phyloP scores from a whole-genome alignment of 2,329 filamentous ascomycete genomes.

The Claviceps paspali region DNA sequence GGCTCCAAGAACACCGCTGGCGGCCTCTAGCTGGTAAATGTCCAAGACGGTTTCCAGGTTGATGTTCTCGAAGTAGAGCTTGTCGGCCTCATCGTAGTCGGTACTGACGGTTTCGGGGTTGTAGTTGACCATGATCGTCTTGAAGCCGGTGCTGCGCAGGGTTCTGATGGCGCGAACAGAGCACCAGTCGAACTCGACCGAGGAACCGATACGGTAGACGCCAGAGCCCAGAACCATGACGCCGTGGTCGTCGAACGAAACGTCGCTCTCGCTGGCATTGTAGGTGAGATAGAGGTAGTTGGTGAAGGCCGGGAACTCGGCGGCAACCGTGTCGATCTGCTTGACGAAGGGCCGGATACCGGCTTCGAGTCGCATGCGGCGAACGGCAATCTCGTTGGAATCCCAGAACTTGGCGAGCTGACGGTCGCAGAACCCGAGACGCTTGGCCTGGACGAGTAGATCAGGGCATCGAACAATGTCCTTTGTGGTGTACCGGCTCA shows the following conservation, averaged over 20 bases:
- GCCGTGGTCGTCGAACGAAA: slow-evolving; percentile 75
- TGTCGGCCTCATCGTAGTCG: slow-evolving; percentile 89
- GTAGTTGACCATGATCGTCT: slow-evolving; percentile 93
- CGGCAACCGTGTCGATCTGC: slow-evolving; percentile 96
- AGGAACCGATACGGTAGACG: slow-evolving; percentile 93
- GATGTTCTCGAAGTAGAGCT: slow-evolving; percentile 93
- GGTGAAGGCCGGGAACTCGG: slow-evolving; percentile 85
- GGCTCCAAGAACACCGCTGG: slow-evolving; percentile 75
- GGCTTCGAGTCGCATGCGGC: slow-evolving; percentile 68
- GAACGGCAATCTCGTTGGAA: slow-evolving; percentile 84
- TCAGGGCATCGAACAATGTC: slow-evolving; percentile 49
- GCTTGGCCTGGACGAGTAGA: slow-evolving; percentile 71
- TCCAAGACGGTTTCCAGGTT: slow-evolving; percentile 80
- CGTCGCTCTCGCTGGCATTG: slow-evolving; percentile 75
- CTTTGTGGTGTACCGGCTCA: slow-evolving; percentile 49
- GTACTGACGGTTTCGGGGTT: slow-evolving; percentile 84
- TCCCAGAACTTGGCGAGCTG: slow-evolving; percentile 90
- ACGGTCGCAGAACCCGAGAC: slow-evolving; percentile 84
- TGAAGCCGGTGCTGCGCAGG: slow-evolving; percentile 66
- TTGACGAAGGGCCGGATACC: slow-evolving; percentile 84
- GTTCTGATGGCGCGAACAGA: slow-evolving; percentile 90
- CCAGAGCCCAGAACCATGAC: slow-evolving; percentile 94
- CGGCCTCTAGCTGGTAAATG: slow-evolving; percentile 77
- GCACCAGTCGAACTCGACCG: slow-evolving; percentile 98
- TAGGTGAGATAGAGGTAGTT: slow-evolving; percentile 97